Conservation (phyloP, 306 rosid species). For the Myrica gale region DNA sequence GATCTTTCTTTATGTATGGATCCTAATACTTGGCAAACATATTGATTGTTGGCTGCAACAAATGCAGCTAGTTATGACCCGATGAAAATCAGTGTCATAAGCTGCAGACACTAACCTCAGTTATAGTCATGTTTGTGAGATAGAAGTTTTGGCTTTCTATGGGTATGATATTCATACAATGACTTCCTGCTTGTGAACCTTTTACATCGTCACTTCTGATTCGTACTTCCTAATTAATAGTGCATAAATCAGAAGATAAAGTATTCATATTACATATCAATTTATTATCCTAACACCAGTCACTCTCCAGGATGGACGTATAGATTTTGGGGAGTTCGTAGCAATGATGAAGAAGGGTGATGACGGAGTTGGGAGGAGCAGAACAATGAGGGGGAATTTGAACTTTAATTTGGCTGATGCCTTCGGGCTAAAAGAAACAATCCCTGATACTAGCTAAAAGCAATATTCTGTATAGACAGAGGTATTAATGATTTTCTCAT, state of each 20-base stretch:
- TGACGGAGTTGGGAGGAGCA: conserved; percentile 51
- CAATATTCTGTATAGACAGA: conserved; percentile 35
- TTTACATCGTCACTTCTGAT: not conserved
- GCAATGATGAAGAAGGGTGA: conserved; percentile 88
- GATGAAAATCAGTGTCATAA: not conserved
- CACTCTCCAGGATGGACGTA: conserved; percentile 71
- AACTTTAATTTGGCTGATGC: conserved; percentile 78
- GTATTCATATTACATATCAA: not conserved
- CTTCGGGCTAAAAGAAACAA: conserved; percentile 53
- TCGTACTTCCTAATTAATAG: not conserved
- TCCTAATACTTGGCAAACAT: not conserved
- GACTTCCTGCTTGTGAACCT: not conserved
- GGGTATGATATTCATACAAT: not conserved
- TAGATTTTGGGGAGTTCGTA: conserved; percentile 79
- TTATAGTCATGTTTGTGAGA: not conserved
- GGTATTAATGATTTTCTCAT: conserved; percentile 17
- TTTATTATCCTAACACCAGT: not conserved
- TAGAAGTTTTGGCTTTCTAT: not conserved
- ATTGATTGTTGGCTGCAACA: not conserved
- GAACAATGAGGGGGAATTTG: conserved; percentile 67
- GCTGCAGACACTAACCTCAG: not conserved
- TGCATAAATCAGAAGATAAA: not conserved
- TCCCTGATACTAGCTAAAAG: conserved; percentile 33
- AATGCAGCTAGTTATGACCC: not conserved
- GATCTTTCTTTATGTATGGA: not conserved